Base-by-base conservation (phyloP, 2,329 filamentous ascomycete genomes). In the Ceratocystis alfenasii region DNA sequence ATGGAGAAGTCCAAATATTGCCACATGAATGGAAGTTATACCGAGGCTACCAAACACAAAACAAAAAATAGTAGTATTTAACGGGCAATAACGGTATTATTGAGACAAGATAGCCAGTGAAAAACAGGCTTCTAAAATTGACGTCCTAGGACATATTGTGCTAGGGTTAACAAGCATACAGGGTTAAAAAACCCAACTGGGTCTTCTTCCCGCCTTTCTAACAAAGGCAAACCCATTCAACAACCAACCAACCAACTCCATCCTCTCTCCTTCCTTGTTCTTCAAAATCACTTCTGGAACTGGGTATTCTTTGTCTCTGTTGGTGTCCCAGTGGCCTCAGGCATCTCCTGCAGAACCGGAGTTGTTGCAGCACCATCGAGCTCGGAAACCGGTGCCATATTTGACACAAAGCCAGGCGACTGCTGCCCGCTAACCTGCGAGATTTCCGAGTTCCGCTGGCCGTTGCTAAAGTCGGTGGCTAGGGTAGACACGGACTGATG, bases 261-360 rank as follows among this genome's bases (percentile, higher is more conserved):
- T 50, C 46, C 5, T 50, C 10, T 12, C 36, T 20, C 20, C 22
- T 12, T 20, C 20, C 22, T 12, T 12, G 10, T 41, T 8, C 46
- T 50, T 12, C 46, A 50, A 50, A 25, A 20, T 20, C 46, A 50
- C n/a, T 25, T 50, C n/a, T 12, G 36, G 3, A 10, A 3, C 36
- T 41, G 36, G 10, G 10, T 12, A 12, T 3, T 41, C 36, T 41
- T 50, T 10, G 25, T 28, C 53, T 17, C 30, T 33, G 22, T 22
- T 22, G 22, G 6, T 15, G 4, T 15, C 20, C 3, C n/a, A 20
- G 7, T 3, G 2, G 10, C 17, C 3, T n/a, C 46, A 15, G 60
- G 15, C 59, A 57, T 63, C 20, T 66, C 65, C 45, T 66, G 65
- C 1, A 61, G 60, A 63, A 17, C 25, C 22, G 53, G 22, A 28